Evolutionary conservation across 148 eudicot species (phyloP).

Genomic region (Euryodendron excelsum): DNA sequence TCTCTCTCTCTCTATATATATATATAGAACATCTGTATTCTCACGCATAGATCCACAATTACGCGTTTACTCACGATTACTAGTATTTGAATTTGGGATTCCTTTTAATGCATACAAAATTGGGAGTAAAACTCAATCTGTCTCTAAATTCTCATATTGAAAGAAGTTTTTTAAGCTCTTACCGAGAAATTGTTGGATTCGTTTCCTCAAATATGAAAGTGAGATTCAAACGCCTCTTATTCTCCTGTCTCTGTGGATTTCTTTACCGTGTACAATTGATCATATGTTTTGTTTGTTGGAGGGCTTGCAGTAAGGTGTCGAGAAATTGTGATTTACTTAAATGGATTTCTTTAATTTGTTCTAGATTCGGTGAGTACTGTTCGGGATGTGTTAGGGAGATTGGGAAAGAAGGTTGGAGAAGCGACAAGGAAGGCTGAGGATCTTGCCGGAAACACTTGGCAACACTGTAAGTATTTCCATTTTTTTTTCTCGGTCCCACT

Average conservation of each 20-base stretch:
- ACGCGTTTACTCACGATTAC: background rate
- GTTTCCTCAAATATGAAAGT: background rate
- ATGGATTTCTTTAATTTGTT: background rate
- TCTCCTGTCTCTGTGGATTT: background rate
- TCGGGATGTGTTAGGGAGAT: slow-evolving; percentile 66
- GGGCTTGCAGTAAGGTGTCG: background rate
- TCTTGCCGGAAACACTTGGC: slow-evolving; percentile 91
- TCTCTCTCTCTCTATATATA: background rate
- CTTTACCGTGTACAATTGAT: too few relatives aligned
- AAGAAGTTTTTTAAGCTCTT: background rate
- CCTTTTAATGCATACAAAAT: too few relatives aligned
- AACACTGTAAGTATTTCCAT: slow-evolving; percentile 56
- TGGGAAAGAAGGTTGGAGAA: slow-evolving; percentile 82
- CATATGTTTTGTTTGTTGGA: too few relatives aligned
- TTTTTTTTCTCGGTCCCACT: background rate
- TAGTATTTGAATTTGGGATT: background rate
- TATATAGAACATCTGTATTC: background rate
- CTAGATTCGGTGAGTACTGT: slow-evolving; percentile 67
- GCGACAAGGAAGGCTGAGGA: slow-evolving; percentile 85
- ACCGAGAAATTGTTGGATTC: background rate
- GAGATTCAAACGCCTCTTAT: background rate
- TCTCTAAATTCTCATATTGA: background rate
- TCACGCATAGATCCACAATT: background rate
- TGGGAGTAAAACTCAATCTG: too few relatives aligned
- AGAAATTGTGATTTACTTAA: background rate